phyloP scores from a whole-genome alignment of 805 yeast genomes.

The Barnettozyma botsteinii region DNA sequence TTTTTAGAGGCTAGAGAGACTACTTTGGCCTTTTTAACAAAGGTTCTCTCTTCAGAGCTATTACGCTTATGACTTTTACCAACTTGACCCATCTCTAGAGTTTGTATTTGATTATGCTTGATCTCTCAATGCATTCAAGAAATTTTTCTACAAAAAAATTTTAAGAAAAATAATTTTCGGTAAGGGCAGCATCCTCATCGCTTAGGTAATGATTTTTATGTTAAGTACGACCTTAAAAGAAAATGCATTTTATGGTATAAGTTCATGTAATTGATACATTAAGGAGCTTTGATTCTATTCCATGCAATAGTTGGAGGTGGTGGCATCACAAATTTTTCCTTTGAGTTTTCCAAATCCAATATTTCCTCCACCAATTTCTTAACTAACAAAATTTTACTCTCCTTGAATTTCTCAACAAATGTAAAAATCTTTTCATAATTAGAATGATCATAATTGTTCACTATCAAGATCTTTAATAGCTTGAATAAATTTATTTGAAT shows the following conservation, averaged over 20 bases:
- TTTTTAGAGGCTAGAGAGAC: too few species aligned
- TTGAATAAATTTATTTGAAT: slow-evolving; percentile 20
- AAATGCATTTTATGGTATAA: not conserved
- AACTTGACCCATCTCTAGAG: slow-evolving; percentile 15
- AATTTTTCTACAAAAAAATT: slow-evolving; percentile 3
- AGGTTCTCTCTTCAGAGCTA: slow-evolving; percentile 5
- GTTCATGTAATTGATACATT: too few species aligned
- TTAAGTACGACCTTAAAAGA: too few species aligned
- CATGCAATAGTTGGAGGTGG: slow-evolving; percentile 23
- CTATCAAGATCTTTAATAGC: slow-evolving; percentile 14
- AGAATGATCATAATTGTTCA: slow-evolving; percentile 10
- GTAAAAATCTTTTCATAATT: slow-evolving; percentile 12
- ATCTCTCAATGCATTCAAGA: too few species aligned
- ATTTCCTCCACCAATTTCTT: slow-evolving; percentile 22
- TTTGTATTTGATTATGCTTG: not conserved
- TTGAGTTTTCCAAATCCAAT: slow-evolving; percentile 12
- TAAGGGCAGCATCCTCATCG: slow-evolving; percentile 9
- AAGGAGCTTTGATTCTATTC: slow-evolving; percentile 1
- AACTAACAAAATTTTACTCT: slow-evolving; percentile 14
- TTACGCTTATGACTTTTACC: slow-evolving; percentile 22
- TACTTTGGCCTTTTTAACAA: slow-evolving; percentile 19
- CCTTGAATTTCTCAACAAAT: slow-evolving; percentile 6
- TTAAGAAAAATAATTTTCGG: slow-evolving; percentile 5
- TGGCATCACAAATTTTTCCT: slow-evolving; percentile 29
- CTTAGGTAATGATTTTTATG: slow-evolving; percentile 2